phyloP scores from a whole-genome alignment of 176 grass and related monocot genomes.

The Ampelocalamus luodianensis region DNA sequence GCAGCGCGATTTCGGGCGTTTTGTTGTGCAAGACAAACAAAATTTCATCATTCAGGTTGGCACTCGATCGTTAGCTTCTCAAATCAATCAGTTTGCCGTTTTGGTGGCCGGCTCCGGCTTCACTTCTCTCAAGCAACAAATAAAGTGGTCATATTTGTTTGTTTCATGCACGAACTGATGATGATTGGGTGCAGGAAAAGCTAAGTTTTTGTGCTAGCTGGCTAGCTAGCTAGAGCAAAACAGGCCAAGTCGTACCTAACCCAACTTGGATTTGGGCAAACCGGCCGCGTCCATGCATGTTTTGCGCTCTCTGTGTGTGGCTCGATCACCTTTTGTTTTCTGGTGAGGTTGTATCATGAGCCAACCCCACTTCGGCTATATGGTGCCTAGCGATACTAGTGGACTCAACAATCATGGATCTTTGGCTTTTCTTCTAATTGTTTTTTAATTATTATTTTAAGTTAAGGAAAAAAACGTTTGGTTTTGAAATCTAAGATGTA shows the following conservation, averaged over 20 bases:
- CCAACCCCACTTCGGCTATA: constrained; percentile 30
- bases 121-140: background rate
- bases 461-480: background rate
- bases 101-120: background rate
- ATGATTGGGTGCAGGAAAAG: constrained; percentile 28
- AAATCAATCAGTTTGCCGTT: constrained; percentile 12
- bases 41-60: constrained; percentile 2
- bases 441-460: background rate
- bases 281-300: constrained; percentile 5
- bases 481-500: background rate
- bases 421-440: background rate
- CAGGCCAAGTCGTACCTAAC: constrained; percentile 34
- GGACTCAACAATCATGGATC: constrained; percentile 33
- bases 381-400: background rate
- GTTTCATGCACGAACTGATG: background rate
- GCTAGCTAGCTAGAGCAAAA: background rate
- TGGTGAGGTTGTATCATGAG: background rate
- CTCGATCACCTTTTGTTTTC: background rate
- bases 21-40: background rate
- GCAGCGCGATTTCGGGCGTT: background rate
- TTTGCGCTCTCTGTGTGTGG: background rate
- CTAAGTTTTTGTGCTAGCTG: background rate
- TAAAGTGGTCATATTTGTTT: background rate
- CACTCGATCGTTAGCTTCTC: background rate
- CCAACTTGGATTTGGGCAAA: constrained; percentile 31